A percentile compares a stretch with the other conserved stretches of the same genome.
Evolutionary conservation across 2,329 filamentous ascomycete genomes (phyloP).

Genomic region (Thelonectria blattea): DNA sequence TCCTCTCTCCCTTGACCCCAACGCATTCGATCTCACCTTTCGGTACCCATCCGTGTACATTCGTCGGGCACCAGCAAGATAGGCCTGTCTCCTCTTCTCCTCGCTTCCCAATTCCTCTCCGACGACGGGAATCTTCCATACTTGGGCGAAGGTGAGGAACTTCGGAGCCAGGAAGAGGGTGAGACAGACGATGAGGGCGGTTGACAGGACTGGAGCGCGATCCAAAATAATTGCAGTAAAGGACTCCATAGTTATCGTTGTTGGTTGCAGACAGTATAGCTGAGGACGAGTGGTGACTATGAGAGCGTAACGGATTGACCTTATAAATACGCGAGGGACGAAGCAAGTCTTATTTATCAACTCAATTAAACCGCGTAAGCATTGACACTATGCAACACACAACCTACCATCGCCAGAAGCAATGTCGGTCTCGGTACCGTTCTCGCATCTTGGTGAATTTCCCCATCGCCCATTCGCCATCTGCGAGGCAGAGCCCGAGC

Average conservation of each 20-base stretch:
- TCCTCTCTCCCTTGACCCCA: not conserved
- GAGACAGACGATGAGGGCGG: not conserved
- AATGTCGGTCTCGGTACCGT: slow-evolving; percentile 15
- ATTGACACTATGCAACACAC: not conserved
- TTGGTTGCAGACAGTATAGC: not conserved
- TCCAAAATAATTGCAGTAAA: not conserved
- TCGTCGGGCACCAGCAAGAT: slow-evolving; percentile 19
- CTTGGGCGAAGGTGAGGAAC: accelerated
- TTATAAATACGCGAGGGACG: too few species aligned
- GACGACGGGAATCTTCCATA: slow-evolving; percentile 19
- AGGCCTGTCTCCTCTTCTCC: slow-evolving; percentile 25
- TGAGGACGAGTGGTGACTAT: too few species aligned
- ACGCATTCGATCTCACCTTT: slow-evolving; percentile 2
- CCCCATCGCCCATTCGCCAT: not conserved
- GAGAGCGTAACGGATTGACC: too few species aligned
- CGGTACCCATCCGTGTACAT: slow-evolving; percentile 22
- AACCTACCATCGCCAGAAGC: not conserved
- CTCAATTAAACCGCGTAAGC: too few species aligned
- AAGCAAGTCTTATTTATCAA: too few species aligned
- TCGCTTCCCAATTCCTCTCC: slow-evolving; percentile 16
- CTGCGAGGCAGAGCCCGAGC: not conserved
- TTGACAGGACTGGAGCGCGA: slow-evolving; percentile 11
- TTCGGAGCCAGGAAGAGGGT: not conserved
- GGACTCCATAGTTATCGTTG: slow-evolving; percentile 14
- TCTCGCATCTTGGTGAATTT: not conserved